Conservation (phyloP, 768 basidiomycete genomes). For the Mycena albidolilacea region DNA sequence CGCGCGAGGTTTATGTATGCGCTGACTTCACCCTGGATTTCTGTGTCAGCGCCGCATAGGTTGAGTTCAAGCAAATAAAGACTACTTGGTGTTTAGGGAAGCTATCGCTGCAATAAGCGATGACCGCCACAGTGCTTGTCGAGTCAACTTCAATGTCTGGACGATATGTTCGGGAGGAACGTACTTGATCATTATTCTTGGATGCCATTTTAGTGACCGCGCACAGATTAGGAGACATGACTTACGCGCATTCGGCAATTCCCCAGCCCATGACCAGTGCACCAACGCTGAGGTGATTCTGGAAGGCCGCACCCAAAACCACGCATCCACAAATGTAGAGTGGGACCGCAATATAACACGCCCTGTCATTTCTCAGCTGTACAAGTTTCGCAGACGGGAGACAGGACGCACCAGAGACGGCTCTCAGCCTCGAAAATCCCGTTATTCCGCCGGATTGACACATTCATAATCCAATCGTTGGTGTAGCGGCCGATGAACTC, state of each 20-base stretch:
- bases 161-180: neutral
- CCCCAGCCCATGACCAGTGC: neutral
- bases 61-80: neutral
- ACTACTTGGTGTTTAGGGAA: neutral
- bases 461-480: constrained; percentile 67
- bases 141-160: neutral
- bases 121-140: constrained; percentile 35
- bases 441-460: constrained; percentile 61
- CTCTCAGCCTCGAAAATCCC: constrained; percentile 74
- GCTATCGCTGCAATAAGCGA: constrained; percentile 52
- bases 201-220: neutral
- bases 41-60: no score
- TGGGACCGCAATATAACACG: constrained; percentile 66
- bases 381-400: neutral
- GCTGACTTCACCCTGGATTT: constrained; percentile 56
- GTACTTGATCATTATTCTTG: neutral
- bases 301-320: constrained; percentile 8
- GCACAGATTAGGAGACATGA: neutral
- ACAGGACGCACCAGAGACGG: constrained; percentile 61
- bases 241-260: neutral
- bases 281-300: neutral
- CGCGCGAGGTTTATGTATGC: constrained; percentile 68
- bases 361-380: constrained; percentile 48
- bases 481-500: constrained; percentile 66
- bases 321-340: constrained; percentile 55